These are phyloP conservation scores for Echites panduratus DNA, from an alignment of 257 asterid species.

Conservation along the genomic window DNA sequence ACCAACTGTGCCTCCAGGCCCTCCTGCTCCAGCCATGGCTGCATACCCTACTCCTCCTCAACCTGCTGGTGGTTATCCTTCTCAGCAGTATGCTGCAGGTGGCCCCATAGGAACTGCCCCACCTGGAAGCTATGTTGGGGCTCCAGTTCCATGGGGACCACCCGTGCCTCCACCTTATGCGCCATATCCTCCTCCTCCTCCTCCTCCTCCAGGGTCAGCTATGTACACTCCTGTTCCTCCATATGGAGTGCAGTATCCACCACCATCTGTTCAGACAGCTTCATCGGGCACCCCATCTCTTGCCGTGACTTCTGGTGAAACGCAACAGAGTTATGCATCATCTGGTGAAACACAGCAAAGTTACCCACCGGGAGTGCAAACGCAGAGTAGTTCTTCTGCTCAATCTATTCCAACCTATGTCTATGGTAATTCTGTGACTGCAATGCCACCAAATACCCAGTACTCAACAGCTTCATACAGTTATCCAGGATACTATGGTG, in stretches of 20 bases:
- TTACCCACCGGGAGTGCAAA: conserved; percentile 75
- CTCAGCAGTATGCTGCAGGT: conserved; percentile 72
- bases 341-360: conserved; percentile 64
- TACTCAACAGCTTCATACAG: conserved; percentile 57
- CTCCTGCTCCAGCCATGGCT: conserved; percentile 63
- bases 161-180: conserved; percentile 62
- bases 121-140: conserved; percentile 51
- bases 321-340: conserved; percentile 50
- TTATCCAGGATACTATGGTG: conserved; percentile 58
- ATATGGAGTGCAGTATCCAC: conserved; percentile 66
- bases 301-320: conserved; percentile 50
- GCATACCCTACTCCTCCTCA: conserved; percentile 56
- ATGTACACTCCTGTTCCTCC: conserved; percentile 55
- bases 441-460: conserved; percentile 59
- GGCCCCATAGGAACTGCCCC: conserved; percentile 60
- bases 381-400: conserved; percentile 49
- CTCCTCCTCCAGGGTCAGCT: conserved; percentile 82
- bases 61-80: conserved; percentile 59
- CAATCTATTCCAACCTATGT: conserved; percentile 52
- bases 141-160: conserved; percentile 74
- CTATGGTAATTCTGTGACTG: conserved; percentile 42
- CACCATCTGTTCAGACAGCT: conserved; percentile 54
- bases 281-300: conserved; percentile 45
- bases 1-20: conserved; percentile 82
- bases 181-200: conserved; percentile 72